Percentiles rank a stretch among this genome's conserved stretches.
These are phyloP conservation scores for Nigrospora oryzae DNA, from an alignment of 2,329 filamentous ascomycete species.

Conservation along the genomic window DNA sequence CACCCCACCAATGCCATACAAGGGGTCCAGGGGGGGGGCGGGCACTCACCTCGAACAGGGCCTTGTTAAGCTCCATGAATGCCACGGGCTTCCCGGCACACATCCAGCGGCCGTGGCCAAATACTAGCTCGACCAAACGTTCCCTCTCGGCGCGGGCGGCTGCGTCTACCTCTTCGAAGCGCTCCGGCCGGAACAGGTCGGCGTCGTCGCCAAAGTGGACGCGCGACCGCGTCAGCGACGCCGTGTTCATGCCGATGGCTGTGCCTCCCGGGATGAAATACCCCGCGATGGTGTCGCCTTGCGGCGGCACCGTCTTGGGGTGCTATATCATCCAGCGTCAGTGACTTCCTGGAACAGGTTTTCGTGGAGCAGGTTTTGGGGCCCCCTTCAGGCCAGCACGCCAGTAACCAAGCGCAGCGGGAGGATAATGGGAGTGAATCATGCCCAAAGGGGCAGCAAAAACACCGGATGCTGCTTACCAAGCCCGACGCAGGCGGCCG, in stretches of 20 bases:
- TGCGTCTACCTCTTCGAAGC: conserved; percentile 19
- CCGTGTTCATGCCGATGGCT: conserved; percentile 20
- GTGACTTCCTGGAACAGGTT: no score
- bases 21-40: no score
- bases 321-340: no score
- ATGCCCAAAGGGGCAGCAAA: no score
- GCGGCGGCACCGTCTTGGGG: conserved; percentile 6
- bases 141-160: conserved; percentile 19
- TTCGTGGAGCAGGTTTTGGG: no score
- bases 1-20: not conserved
- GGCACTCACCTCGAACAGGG: conserved; percentile 28
- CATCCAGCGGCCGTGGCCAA: conserved; percentile 27
- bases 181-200: conserved; percentile 21
- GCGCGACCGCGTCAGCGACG: conserved; percentile 15
- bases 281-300: conserved; percentile 7
- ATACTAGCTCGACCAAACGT: conserved; percentile 26
- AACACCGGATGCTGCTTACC: no score
- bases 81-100: conserved; percentile 33
- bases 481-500: conserved; percentile 19
- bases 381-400: no score
- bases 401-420: no score
- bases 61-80: conserved; percentile 32
- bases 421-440: no score
- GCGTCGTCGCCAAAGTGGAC: conserved; percentile 18
- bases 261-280: conserved; percentile 21